phyloP scores from a whole-genome alignment of 352 stramenopile species.

The Phytophthora idaei region DNA sequence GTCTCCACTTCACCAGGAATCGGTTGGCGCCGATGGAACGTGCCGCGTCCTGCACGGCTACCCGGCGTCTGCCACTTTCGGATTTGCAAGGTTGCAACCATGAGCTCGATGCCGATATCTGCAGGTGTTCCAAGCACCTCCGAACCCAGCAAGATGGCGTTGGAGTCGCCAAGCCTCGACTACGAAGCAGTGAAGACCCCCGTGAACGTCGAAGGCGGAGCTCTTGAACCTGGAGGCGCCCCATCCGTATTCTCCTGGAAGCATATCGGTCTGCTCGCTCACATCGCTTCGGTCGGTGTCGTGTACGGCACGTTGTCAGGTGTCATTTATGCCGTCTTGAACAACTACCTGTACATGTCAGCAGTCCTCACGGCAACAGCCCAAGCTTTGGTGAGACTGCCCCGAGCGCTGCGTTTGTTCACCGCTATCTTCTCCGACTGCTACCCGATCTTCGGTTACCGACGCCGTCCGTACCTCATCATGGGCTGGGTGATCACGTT shows the following conservation, averaged over 20 bases:
- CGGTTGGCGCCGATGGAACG: slow-evolving; percentile 11
- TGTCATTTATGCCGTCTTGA: slow-evolving; percentile 58
- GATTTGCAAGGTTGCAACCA: slow-evolving; percentile 15
- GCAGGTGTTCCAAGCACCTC: slow-evolving; percentile 5
- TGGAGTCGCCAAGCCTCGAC: slow-evolving; percentile 15
- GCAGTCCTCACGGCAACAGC: slow-evolving; percentile 50
- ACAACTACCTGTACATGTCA: slow-evolving; percentile 70
- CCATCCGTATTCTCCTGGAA: slow-evolving; percentile 45
- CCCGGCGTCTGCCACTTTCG: slow-evolving; percentile 10
- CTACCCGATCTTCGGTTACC: slow-evolving; percentile 82
- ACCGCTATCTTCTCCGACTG: slow-evolving; percentile 78
- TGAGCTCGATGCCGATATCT: slow-evolving; percentile 12
- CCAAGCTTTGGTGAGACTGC: slow-evolving; percentile 48
- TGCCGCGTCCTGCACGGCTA: background rate
- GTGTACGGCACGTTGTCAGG: slow-evolving; percentile 45
- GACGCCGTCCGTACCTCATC: slow-evolving; percentile 81
- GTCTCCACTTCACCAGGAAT: slow-evolving; percentile 14
- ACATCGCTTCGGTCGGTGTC: slow-evolving; percentile 52
- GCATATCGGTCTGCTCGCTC: slow-evolving; percentile 53
- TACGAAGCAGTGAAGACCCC: slow-evolving; percentile 37
- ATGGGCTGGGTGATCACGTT: slow-evolving; percentile 61
- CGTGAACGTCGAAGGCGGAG: slow-evolving; percentile 35
- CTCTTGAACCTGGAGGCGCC: slow-evolving; percentile 40
- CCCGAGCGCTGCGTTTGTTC: slow-evolving; percentile 55
- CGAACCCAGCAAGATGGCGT: slow-evolving; percentile 15